phyloP scores from a whole-genome alignment of 164 flowering plant species.

The Umbellularia californica region DNA sequence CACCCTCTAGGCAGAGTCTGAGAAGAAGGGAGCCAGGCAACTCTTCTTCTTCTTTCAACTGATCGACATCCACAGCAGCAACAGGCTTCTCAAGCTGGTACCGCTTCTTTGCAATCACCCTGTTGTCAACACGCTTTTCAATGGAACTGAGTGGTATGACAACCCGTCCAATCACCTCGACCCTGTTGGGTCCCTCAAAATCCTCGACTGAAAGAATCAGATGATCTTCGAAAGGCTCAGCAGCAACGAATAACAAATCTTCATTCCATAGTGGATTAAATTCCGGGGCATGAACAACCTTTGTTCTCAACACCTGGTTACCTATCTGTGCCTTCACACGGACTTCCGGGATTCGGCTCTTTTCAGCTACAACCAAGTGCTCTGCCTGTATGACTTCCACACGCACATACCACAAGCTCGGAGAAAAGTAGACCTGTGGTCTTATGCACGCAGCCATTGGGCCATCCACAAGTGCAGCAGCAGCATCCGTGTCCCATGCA shows the following conservation, averaged over 20 bases:
- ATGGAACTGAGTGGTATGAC: conserved; percentile 54
- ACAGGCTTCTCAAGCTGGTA: conserved; percentile 71
- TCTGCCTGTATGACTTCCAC: conserved; percentile 87
- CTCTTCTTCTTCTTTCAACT: conserved; percentile 61
- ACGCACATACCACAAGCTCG: conserved; percentile 86
- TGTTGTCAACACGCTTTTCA: conserved; percentile 81
- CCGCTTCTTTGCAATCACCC: conserved; percentile 70
- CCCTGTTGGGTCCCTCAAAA: conserved; percentile 76
- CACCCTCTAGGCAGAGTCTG: conserved; percentile 83
- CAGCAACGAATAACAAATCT: conserved; percentile 80
- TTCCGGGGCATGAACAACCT: conserved; percentile 50
- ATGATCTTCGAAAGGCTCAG: conserved; percentile 94
- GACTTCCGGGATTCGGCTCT: conserved; percentile 65
- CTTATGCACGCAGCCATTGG: conserved; percentile 45
- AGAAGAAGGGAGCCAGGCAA: conserved; percentile 72
- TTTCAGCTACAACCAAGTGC: conserved; percentile 66
- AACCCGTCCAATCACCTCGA: conserved; percentile 74
- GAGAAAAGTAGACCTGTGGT: conserved; percentile 89
- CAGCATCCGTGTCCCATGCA: conserved; percentile 94
- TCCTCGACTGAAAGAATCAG: conserved; percentile 74
- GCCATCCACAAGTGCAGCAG: conserved; percentile 45
- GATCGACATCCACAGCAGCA: conserved; percentile 58
- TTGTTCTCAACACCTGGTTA: conserved; percentile 70
- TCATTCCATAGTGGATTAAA: conserved; percentile 80
- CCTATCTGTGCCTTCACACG: conserved; percentile 78